Percentiles rank a stretch among this genome's conserved stretches.
Conservation (phyloP, 2,329 filamentous ascomycete genomes). For the Fusarium transvaalense region DNA sequence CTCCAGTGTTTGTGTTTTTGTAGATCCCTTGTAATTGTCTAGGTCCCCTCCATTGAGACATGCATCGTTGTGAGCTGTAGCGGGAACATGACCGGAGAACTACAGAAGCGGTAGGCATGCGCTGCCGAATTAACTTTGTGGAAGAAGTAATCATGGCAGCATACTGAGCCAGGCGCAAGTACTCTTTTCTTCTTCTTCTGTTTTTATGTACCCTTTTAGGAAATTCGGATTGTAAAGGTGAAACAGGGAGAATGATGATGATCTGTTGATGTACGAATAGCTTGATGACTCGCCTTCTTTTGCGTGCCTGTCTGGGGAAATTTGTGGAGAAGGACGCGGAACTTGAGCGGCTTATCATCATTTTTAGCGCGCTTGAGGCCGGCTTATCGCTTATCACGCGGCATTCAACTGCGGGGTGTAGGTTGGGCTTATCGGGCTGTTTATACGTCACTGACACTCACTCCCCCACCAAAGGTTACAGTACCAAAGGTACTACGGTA, state of each 20-base stretch:
- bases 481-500: no score
- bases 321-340: conserved; percentile 14
- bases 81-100: conserved; percentile 14
- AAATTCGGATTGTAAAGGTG: background rate
- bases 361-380: conserved; percentile 27
- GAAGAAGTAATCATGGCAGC: conserved; percentile 43
- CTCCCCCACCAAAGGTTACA: conserved; percentile 24
- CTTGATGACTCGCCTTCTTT: conserved; percentile 30
- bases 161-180: conserved; percentile 20
- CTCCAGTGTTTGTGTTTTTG: background rate
- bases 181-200: background rate
- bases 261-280: conserved; percentile 2
- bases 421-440: conserved; percentile 22
- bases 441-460: conserved; percentile 39
- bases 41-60: conserved; percentile 17
- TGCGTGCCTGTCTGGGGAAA: conserved; percentile 18
- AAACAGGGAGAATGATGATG: background rate
- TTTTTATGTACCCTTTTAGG: background rate
- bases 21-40: conserved; percentile 11
- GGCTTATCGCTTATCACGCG: conserved; percentile 41
- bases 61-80: conserved; percentile 11
- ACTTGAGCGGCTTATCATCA: conserved; percentile 13
- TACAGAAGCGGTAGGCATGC: conserved; percentile 32
- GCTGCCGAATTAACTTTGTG: conserved; percentile 42
- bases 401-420: conserved; percentile 30